Evolutionary conservation across 1,284 basidiomycete genomes (phyloP), one percentile per base, ranked within the genome.

Genomic region (Athelia psychrophila): DNA sequence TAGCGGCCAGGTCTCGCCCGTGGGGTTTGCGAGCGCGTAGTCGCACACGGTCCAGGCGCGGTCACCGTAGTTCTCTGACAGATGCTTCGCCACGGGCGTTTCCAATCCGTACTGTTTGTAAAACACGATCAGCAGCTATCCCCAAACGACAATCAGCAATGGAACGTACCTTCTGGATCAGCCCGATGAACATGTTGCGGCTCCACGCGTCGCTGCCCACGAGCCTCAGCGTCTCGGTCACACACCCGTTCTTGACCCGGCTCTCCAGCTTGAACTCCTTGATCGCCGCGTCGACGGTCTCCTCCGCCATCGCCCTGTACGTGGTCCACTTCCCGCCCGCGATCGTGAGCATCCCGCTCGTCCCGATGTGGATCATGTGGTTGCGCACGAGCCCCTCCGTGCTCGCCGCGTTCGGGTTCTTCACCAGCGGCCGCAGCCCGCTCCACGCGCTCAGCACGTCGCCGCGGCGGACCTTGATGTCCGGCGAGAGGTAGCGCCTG

Each of bases 301-400:
- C 94, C 75, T 95, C 84, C 27, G 96, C 94, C 96, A 98, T 98
- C 49, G 89, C 89, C 50, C 93, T 77, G 70, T 98, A 99, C 25
- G 96, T 98, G 50, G 96, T 99, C 96, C 96, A 99, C 72, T 98
- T 99, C 4, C 96, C 96, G 45, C 96, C 96, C 6, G 94, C 94
- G 62, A 98, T 96, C 18, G 95, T 98, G 54, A 99, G 71, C 58
- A 99, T 75, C 19, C 95, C 95, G 56, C 84, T 86, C 27, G 82
- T 78, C 49, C 81, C 83, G 38, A 95, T 84, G 69, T 95, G 83
- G 63, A 98, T 92, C 81, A 99, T 86, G 74, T 98, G 96, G 71
- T 91, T 98, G 62, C 96, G 77, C 36, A 99, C 96, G 51, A 98
- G 76, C 2, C 88, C 90, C 72, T 96, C 86, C 27, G 95, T 98